These are phyloP conservation scores for Sclerotinia minor DNA, from an alignment of 2,329 filamentous ascomycete species.

Conservation along the genomic window DNA sequence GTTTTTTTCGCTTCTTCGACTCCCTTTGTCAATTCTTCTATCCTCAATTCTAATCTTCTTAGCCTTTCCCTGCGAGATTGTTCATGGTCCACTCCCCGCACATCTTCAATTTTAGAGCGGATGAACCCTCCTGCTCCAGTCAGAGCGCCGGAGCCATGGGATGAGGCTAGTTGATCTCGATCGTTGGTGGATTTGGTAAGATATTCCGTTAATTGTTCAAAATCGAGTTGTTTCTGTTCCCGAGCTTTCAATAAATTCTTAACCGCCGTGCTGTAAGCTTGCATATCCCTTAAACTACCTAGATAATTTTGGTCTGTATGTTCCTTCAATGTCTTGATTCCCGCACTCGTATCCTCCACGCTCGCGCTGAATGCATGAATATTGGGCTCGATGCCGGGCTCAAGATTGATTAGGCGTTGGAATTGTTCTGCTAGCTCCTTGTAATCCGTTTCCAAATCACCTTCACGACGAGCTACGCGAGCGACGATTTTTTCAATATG, in stretches of 20 bases:
- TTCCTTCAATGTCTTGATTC: constrained; percentile 79
- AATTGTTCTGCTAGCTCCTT: constrained; percentile 90
- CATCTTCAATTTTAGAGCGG: constrained; percentile 92
- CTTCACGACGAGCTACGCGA: constrained; percentile 82
- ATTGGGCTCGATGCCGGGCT: constrained; percentile 79
- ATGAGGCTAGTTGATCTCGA: constrained; percentile 66
- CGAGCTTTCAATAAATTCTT: constrained; percentile 87
- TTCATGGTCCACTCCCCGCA: constrained; percentile 94
- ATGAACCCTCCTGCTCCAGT: constrained; percentile 84
- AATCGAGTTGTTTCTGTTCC: constrained; percentile 97
- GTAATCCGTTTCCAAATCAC: constrained; percentile 84
- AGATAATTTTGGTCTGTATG: constrained; percentile 96
- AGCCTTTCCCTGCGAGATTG: constrained; percentile 82
- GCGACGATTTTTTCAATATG: constrained; percentile 97
- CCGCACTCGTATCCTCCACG: constrained; percentile 78
- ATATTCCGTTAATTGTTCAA: constrained; percentile 93
- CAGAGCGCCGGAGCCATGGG: constrained; percentile 60
- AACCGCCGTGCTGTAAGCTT: constrained; percentile 84
- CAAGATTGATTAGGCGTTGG: constrained; percentile 85
- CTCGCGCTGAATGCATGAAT: constrained; percentile 84
- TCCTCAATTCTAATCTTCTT: constrained; percentile 86
- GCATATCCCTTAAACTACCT: constrained; percentile 90
- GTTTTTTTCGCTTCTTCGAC: constrained; percentile 85
- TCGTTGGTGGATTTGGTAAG: constrained; percentile 87
- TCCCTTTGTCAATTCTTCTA: constrained; percentile 86